Conservation (phyloP, 768 basidiomycete genomes). For the Hygrophorus russula region DNA sequence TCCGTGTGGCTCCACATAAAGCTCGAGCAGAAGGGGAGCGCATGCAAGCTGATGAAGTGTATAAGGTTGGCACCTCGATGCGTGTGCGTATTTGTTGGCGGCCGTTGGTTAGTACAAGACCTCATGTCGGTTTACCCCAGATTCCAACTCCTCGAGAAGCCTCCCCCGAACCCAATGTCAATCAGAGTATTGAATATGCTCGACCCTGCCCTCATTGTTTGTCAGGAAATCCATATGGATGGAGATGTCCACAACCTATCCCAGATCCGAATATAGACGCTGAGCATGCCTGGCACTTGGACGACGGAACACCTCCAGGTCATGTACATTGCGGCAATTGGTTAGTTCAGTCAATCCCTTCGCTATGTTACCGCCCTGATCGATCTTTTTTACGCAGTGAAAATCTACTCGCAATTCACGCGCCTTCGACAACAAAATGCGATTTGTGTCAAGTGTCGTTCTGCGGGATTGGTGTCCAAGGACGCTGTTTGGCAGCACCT, state of each 20-base stretch:
- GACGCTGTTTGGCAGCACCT: conserved; percentile 54
- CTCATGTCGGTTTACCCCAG: conserved; percentile 22
- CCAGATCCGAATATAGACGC: conserved; percentile 57
- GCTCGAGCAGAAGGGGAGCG: conserved; percentile 60
- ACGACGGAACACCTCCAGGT: conserved; percentile 70
- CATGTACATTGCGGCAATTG: conserved; percentile 78
- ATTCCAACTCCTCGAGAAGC: conserved; percentile 66
- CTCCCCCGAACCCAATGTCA: conserved; percentile 66
- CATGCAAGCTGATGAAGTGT: conserved; percentile 75
- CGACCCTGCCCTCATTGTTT: conserved; percentile 75
- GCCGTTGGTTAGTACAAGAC: neutral
- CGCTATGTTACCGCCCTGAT: neutral
- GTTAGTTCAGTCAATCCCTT: conserved; percentile 23
- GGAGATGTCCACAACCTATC: conserved; percentile 75
- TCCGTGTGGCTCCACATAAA: conserved; percentile 61
- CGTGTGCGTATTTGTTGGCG: conserved; percentile 33
- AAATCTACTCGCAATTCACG: conserved; percentile 57
- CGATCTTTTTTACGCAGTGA: conserved; percentile 34
- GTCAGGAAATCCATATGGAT: conserved; percentile 61
- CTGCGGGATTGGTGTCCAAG: conserved; percentile 71
- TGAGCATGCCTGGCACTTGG: conserved; percentile 66
- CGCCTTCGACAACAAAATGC: conserved; percentile 73
- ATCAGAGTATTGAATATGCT: conserved; percentile 50
- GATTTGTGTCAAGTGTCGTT: conserved; percentile 77
- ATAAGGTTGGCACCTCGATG: conserved; percentile 48